Evolutionary conservation across 202 grass and related monocot genomes (phyloP).

Genomic region (Musa balbisiana): DNA sequence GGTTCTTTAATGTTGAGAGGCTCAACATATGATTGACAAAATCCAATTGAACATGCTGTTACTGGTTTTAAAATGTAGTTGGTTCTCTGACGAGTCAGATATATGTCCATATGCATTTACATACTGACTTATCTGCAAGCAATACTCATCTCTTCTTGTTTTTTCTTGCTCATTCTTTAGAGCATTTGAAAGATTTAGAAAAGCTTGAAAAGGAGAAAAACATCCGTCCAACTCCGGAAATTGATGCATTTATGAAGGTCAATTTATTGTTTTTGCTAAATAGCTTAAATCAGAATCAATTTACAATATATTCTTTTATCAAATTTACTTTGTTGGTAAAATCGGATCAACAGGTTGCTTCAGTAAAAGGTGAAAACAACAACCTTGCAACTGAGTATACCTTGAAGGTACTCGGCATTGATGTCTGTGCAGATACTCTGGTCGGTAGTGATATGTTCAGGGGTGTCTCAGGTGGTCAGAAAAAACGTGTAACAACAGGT

Average conservation of each 20-base stretch:
- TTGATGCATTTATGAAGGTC: slow-evolving; percentile 88
- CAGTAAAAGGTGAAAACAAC: slow-evolving; percentile 34
- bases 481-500: slow-evolving; percentile 75
- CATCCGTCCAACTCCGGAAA: slow-evolving; percentile 51
- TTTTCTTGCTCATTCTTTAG: slow-evolving; percentile 21
- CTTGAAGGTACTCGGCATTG: slow-evolving; percentile 56
- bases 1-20: too few relatives aligned
- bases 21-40: neutral
- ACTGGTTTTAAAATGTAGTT: neutral
- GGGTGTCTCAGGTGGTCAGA: slow-evolving; percentile 74
- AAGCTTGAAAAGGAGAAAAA: slow-evolving; percentile 46
- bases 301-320: neutral
- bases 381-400: slow-evolving; percentile 61
- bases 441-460: slow-evolving; percentile 74
- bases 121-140: neutral
- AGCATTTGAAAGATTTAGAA: slow-evolving; percentile 43
- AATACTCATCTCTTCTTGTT: slow-evolving; percentile 5
- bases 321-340: neutral
- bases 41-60: neutral
- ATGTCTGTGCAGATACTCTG: slow-evolving; percentile 64
- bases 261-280: neutral
- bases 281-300: neutral
- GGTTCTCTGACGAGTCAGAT: neutral
- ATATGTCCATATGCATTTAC: too few relatives aligned
- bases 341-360: slow-evolving; percentile 36